Evolutionary conservation across 495 filamentous ascomycete genomes (phyloP), one percentile per base, ranked within the genome.

Genomic region (Endocarpon pusillum): DNA sequence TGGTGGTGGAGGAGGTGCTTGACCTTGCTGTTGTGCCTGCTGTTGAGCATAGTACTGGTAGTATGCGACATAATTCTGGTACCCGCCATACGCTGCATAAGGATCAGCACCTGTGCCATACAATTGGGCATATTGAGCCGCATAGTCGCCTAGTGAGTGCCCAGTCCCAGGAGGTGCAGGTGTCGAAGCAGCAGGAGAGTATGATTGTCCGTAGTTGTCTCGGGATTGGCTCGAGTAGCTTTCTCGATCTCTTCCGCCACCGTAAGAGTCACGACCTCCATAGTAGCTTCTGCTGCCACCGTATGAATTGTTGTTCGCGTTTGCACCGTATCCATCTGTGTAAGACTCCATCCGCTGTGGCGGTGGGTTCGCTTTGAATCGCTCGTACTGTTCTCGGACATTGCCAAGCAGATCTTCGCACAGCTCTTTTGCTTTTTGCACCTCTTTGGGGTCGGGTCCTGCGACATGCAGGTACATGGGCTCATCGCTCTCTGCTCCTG

Each of bases 381-480:
- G 67, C 45, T 94, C 75, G 46, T 94, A 94, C 42, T 86, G 73
- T 33, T 81, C 67, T 41, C 70, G 73, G 11, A 97, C 89, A 39
- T 87, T 89, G 21, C 54, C 55, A 19, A 97, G 60, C 10, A 97
- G 66, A 36, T 93, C 83, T 45, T 84, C 69, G 49, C 86, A 94
- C 23, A 94, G 74, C 37, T 78, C 77, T 47, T 82, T 91, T 22
- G 84, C 89, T 36, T 70, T 67, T 39, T 84, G 62, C n/a, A 97
- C 87, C 53, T 87, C 78, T 25, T 69, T 66, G 4, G 81, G 70
- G 52, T 93, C 81, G 4, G 87, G 87, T 0, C 85, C 89, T 42
- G 87, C 80, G 33, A 96, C 84, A 50, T 96, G 86, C 26, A 97
- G 62, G 48, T 79, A 96, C 79, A 97, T 94, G 1, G 78, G 65